A percentile compares a stretch with the other conserved stretches of the same genome.
phyloP scores from a whole-genome alignment of 2,329 filamentous ascomycete genomes.

The Harringtonia lauricola region DNA sequence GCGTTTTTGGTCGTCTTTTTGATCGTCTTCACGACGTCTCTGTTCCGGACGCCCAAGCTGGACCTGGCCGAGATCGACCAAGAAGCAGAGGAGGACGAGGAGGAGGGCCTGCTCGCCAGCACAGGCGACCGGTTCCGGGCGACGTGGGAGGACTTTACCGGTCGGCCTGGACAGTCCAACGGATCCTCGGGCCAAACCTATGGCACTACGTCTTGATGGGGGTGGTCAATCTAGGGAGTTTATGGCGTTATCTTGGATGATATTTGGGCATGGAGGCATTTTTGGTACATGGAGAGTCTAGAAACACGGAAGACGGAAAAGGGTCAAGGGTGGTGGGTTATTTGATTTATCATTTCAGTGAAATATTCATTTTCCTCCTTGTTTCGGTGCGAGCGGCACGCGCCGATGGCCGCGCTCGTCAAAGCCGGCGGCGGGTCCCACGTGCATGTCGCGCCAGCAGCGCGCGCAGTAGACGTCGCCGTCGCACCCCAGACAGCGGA shows the following conservation, averaged over 20 bases:
- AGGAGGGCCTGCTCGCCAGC: conserved; percentile 80
- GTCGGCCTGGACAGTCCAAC: conserved; percentile 23
- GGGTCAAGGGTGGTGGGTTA: too few relatives aligned
- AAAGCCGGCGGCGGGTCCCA: conserved; percentile 54
- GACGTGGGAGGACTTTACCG: conserved; percentile 81
- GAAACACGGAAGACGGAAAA: too few relatives aligned
- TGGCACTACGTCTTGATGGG: neutral
- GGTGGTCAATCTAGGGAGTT: too few relatives aligned
- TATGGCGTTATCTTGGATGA: too few relatives aligned
- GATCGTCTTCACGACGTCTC: conserved; percentile 64
- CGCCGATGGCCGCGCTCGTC: conserved; percentile 62
- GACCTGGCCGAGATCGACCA: conserved; percentile 72
- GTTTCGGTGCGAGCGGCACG: conserved; percentile 48
- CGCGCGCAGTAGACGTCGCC: conserved; percentile 61
- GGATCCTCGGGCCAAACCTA: neutral
- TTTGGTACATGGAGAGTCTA: too few relatives aligned
- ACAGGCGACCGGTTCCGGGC: conserved; percentile 74
- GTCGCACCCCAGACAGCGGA: conserved; percentile 63
- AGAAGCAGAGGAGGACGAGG: conserved; percentile 83
- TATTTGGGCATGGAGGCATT: too few relatives aligned
- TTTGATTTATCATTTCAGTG: too few relatives aligned
- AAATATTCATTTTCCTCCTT: too few relatives aligned
- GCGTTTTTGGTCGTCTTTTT: conserved; percentile 78
- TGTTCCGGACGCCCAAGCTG: conserved; percentile 71
- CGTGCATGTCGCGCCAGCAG: conserved; percentile 77